Evolutionary conservation across 2,329 filamentous ascomycete genomes (phyloP).

Genomic region (Nothomitra cinnamomea): DNA sequence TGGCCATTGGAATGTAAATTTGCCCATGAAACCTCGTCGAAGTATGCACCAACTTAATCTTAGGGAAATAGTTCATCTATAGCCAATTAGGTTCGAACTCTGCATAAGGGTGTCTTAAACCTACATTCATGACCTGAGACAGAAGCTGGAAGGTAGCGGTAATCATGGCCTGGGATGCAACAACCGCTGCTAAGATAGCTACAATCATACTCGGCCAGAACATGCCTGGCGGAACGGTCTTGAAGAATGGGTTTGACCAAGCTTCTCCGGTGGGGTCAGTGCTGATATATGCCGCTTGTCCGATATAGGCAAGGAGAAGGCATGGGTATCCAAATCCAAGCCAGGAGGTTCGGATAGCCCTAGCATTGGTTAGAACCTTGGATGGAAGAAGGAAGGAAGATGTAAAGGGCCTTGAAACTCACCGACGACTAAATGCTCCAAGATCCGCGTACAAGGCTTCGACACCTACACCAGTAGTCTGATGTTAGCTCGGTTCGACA

Average conservation of each 20-base stretch:
- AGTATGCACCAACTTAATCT: constrained; percentile 57
- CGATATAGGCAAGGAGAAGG: constrained; percentile 47
- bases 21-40: constrained; percentile 55
- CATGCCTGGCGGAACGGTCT: constrained; percentile 47
- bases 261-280: constrained; percentile 32
- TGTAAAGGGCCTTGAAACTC: background rate
- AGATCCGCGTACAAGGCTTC: constrained; percentile 66
- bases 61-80: constrained; percentile 49
- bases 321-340: constrained; percentile 51
- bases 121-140: background rate
- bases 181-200: constrained; percentile 52
- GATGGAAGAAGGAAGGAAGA: background rate
- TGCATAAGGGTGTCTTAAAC: constrained; percentile 26
- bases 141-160: constrained; percentile 52
- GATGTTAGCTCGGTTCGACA: background rate
- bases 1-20: constrained; percentile 57
- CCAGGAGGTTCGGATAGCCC: constrained; percentile 60
- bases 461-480: constrained; percentile 25
- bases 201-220: constrained; percentile 52
- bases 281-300: constrained; percentile 58
- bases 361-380: constrained; percentile 10
- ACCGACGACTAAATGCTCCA: constrained; percentile 47
- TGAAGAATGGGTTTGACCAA: constrained; percentile 59
- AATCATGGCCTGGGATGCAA: constrained; percentile 65
- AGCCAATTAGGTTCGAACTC: constrained; percentile 43